Evolutionary conservation across 495 filamentous ascomycete species (phyloP).

Genomic region (Penicillium atrosanguineum): DNA sequence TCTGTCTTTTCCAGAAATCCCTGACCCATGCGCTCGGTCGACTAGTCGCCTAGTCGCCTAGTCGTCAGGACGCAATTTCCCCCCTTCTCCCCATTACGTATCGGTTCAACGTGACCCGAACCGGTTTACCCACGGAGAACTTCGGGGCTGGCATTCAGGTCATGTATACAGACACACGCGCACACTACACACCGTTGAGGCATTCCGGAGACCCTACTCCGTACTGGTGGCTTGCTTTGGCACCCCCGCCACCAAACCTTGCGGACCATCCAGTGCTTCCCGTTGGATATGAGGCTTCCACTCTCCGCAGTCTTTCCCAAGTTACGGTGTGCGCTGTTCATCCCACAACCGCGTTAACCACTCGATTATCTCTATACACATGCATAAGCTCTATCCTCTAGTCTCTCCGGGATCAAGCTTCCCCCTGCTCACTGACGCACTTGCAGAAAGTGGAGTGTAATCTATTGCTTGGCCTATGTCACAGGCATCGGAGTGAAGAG

Average conservation of each 20-base stretch:
- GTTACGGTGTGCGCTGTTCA: constrained; percentile 27
- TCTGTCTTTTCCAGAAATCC: neutral
- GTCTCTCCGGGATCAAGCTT: constrained; percentile 17
- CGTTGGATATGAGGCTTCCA: constrained; percentile 4
- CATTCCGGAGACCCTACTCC: neutral
- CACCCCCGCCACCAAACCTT: constrained; percentile 20
- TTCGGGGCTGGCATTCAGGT: constrained; percentile 2
- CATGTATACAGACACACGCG: too few relatives aligned
- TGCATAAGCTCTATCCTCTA: neutral
- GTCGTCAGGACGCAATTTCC: constrained; percentile 1
- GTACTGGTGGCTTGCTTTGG: constrained; percentile 11
- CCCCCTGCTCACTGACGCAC: constrained; percentile 12
- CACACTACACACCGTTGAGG: neutral
- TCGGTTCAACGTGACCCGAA: neutral
- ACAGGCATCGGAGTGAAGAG: neutral
- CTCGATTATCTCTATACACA: neutral
- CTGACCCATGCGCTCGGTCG: neutral
- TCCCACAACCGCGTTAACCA: neutral
- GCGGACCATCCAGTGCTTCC: neutral
- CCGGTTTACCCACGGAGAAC: constrained; percentile 7
- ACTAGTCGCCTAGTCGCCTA: too few relatives aligned
- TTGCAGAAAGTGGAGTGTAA: constrained; percentile 22
- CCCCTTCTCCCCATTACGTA: constrained; percentile 2
- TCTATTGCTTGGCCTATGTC: constrained; percentile 23
- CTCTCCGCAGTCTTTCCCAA: neutral